Percentiles rank a stretch among this genome's conserved stretches.
These are phyloP conservation scores for Macrolepiota dolichaula DNA, from an alignment of 768 basidiomycete genomes.

Conservation along the genomic window DNA sequence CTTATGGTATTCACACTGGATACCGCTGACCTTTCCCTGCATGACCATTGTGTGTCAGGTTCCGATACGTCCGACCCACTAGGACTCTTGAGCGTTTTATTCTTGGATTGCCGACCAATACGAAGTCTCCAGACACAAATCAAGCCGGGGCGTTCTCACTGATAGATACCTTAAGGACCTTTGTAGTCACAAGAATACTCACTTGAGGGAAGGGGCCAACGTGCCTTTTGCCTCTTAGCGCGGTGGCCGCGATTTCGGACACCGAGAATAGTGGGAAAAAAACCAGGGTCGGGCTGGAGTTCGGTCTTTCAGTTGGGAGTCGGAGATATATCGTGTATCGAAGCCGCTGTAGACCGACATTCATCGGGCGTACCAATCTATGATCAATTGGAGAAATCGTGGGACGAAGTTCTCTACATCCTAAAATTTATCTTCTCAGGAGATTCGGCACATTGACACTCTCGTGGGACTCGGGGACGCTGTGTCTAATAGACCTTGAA, in stretches of 20 bases:
- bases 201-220: neutral
- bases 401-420: neutral
- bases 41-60: neutral
- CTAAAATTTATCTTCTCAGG: neutral
- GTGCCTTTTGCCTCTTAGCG: neutral
- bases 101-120: neutral
- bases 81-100: neutral
- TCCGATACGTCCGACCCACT: neutral
- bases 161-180: neutral
- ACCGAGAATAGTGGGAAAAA: neutral
- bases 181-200: neutral
- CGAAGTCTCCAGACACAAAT: slow-evolving; percentile 1
- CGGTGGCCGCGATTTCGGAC: neutral
- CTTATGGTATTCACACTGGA: neutral
- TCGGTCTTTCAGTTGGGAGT: neutral
- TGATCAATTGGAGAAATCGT: slow-evolving; percentile 1
- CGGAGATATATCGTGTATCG: neutral
- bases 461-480: neutral
- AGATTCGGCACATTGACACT: neutral
- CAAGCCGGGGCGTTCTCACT: neutral
- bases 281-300: neutral
- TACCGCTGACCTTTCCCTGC: neutral
- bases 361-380: neutral
- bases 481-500: slow-evolving; percentile 2
- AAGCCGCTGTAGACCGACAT: neutral